Evolutionary conservation across 306 rosid genomes (phyloP), one percentile per base, ranked within the genome.

Genomic region (Potentilla sterilis): DNA sequence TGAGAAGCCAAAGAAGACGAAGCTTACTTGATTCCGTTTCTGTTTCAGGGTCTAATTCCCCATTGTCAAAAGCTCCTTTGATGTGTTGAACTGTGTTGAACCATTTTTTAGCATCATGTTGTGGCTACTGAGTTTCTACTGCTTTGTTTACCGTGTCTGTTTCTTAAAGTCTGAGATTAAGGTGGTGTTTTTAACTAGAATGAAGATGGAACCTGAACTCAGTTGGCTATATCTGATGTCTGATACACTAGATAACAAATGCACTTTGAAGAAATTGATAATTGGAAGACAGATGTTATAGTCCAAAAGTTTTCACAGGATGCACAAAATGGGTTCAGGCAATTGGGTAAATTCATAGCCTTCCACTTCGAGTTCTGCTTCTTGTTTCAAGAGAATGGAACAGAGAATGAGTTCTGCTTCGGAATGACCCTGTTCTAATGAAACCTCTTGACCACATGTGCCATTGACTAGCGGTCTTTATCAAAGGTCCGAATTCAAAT

Each of bases 1-100:
- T 43, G 89, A 83, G 87, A 85, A 88, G 84, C 77, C 91, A 7
- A 93, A 94, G 91, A 94, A 94, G 81, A 83, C 93, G 6, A 91
- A 91, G 74, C 21, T 85, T 54, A 87, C 82, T 24, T 94, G 87
- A 87, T 67, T 77, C 28, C 8, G 13, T 54, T 19, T 37, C 32
- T 19, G 1, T 40, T 8, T 28, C 18, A 16, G 28, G 43, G 28
- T 73, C n/a, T 57, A 28, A 24, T 24, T 24, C 40, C 28, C 49
- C 37, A 14, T 38, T 14, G n/a, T 54, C 13, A 3, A 35, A 34
- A 43, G 9, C 43, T 34, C 61, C 74, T 69, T 70, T 28, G 63
- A 51, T 35, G 14, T 18, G 34, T 49, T 70, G 13, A 14, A 13
- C 19, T 47, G 14, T 49, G 21, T 49, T 16, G 58, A 52, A 52